Conservation (phyloP, 495 filamentous ascomycete genomes). For the Saxophila tyrrhenica region DNA sequence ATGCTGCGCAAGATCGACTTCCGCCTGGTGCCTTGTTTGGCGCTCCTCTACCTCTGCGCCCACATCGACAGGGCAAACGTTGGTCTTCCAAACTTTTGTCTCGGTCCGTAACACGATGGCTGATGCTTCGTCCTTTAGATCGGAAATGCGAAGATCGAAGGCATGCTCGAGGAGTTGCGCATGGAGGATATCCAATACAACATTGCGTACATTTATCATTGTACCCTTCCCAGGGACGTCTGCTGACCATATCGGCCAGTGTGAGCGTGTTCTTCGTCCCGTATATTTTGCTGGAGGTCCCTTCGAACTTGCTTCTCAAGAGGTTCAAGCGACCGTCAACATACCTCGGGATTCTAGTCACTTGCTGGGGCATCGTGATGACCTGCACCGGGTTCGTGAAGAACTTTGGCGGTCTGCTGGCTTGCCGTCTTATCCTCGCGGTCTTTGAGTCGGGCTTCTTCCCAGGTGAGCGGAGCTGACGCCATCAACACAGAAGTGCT, state of each 20-base stretch:
- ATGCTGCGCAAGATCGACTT: slow-evolving; percentile 17
- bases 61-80: slow-evolving; percentile 40
- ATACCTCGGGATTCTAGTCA: not conserved
- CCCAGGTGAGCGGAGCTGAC: not conserved
- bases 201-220: slow-evolving; percentile 51
- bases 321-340: not conserved
- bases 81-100: too few species aligned
- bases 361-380: slow-evolving; percentile 8
- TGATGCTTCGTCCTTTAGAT: too few species aligned
- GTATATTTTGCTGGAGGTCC: slow-evolving; percentile 49
- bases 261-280: slow-evolving; percentile 88
- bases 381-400: slow-evolving; percentile 4
- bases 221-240: slow-evolving; percentile 66
- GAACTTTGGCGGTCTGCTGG: slow-evolving; percentile 6
- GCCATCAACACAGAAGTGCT: not conserved
- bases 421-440: slow-evolving; percentile 7
- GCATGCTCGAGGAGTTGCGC: too few species aligned
- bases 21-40: slow-evolving; percentile 36
- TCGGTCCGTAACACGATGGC: too few species aligned
- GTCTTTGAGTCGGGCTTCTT: slow-evolving; percentile 1
- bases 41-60: slow-evolving; percentile 35
- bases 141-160: slow-evolving; percentile 65
- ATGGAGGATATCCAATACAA: too few species aligned
- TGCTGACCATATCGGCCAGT: too few species aligned
- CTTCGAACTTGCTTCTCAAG: not conserved